Base-by-base conservation (phyloP, 2,329 filamentous ascomycete genomes). In the Xylaria multiplex region DNA sequence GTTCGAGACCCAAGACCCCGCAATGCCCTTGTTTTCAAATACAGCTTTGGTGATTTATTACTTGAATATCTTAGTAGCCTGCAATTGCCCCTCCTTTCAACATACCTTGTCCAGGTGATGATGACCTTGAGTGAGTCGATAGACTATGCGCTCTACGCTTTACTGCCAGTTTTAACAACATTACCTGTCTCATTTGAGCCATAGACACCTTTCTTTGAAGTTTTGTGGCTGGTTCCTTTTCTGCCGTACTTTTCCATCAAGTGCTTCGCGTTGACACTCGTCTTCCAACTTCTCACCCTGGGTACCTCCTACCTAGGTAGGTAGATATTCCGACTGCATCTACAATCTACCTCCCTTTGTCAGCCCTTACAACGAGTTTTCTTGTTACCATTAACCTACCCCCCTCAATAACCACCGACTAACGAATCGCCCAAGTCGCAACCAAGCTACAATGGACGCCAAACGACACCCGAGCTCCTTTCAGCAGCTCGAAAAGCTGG, bases 401-500 rank as follows among this genome's bases (percentile, higher is more conserved):
- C 14, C 46, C 11, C 37, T n/a, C 13, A 14, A 16, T 16, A 52
- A 13, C 13, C 40, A 56, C 37, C 7, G 9, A 19, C 40, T 9
- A 53, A 52, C 46, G 43, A 9, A 55, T 22, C 16, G 8, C 22
- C 35, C 37, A n/a, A n/a, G n/a, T n/a, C n/a, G n/a, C n/a, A n/a
- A n/a, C n/a, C n/a, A n/a, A 32, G 32, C 43, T 22, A 79, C 67
- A 67, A 98, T 98, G 95, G 95, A 97, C 81, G 92, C 92, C 77
- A 92, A 96, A 79, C 86, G 92, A 76, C 93, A 97, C 76, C 94
- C 95, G 63, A 97, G 92, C 83, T 98, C 95, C 69, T 99, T 99
- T 85, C 95, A 98, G 86, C 96, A 98, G 89, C 88, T 98, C 79
- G 96, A 99, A 82, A 99, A 95, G 91, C 87, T 99, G 72, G 96